Evolutionary conservation across 257 asterid species (phyloP).

Genomic region (Catharanthus roseus): DNA sequence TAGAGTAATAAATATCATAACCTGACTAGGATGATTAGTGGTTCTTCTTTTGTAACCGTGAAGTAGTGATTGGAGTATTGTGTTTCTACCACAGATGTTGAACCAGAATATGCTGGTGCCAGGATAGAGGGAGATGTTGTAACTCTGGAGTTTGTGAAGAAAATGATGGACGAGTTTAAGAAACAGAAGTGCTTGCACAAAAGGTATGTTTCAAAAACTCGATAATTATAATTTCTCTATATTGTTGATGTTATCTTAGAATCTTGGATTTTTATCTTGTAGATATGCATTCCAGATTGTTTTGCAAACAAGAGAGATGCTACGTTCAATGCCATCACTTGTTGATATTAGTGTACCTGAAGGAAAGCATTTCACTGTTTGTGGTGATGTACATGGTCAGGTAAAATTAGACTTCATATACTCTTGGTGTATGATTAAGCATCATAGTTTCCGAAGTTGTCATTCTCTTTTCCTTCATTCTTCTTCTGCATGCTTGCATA

Average conservation of each 20-base stretch:
- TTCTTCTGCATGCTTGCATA: not conserved
- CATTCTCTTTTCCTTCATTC: too few relatives aligned
- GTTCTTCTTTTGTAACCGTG: not conserved
- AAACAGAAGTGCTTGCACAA: slow-evolving; percentile 76
- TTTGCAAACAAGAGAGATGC: slow-evolving; percentile 66
- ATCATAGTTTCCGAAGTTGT: not conserved
- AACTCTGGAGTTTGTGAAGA: slow-evolving; percentile 84
- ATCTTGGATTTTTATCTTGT: slow-evolving; percentile 14
- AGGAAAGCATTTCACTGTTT: slow-evolving; percentile 91
- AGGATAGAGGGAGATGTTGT: slow-evolving; percentile 87
- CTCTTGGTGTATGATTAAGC: not conserved
- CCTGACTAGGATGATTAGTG: not conserved
- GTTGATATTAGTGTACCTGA: slow-evolving; percentile 76
- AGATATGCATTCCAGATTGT: slow-evolving; percentile 97
- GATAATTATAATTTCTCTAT: not conserved
- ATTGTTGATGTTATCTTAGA: slow-evolving; percentile 1
- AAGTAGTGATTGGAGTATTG: slow-evolving; percentile 17
- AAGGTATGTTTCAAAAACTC: slow-evolving; percentile 43
- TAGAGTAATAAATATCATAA: not conserved
- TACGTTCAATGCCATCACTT: slow-evolving; percentile 86
- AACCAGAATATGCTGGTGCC: slow-evolving; percentile 87
- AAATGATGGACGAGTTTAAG: slow-evolving; percentile 94
- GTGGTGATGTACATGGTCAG: slow-evolving; percentile 99
- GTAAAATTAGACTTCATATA: slow-evolving; percentile 42
- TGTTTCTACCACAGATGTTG: slow-evolving; percentile 68